Evolutionary conservation across 805 yeast species (phyloP), one percentile per base, ranked within the genome.

Genomic region (Yarrowia sp.): DNA sequence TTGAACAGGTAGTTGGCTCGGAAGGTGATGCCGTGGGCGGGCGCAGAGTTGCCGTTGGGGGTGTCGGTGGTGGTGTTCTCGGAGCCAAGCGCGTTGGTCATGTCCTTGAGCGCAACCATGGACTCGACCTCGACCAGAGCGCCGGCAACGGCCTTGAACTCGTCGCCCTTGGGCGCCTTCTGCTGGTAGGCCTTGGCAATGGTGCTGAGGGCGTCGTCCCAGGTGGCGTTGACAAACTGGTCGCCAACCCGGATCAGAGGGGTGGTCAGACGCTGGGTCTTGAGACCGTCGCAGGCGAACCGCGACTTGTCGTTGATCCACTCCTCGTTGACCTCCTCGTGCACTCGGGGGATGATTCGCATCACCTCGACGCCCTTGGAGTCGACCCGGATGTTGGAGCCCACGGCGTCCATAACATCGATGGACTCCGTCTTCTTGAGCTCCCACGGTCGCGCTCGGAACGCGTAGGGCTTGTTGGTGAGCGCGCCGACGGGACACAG

Each of bases 391-490:
- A 89, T 82, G 70, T 85, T 87, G 42, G 93, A 86, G 24, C 96
- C 96, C 35, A 89, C 72, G 21, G 85, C 96, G 74, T 89, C 96
- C 77, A 84, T 74, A 13, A 89, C 94, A 73, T 89, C 96, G 68
- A 89, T 81, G 59, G 93, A 81, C 75, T 89, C 96, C 51, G 96
- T 88, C 79, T 88, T 84, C 78, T 88, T 89, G 73, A 90, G 81
- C 76, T 89, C 96, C 96, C 96, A 89, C 29, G 96, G 96, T 72
- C 96, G 83, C 14, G 96, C 96, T 72, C 84, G 85, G 81, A 89
- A 89, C n/a, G 96, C 91, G 70, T 89, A 89, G 24, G 96, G 96
- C 76, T 90, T 90, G 27, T 90, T 84, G 33, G 96, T 90, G 69
- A 89, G 82, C 1, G 96, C 96, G 69, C 96, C 96, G 65, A 89